Percentiles rank a stretch among this genome's conserved stretches.
These are phyloP conservation scores for Dryas octopetala DNA, from an alignment of 306 rosid genomes.

Conservation along the genomic window DNA sequence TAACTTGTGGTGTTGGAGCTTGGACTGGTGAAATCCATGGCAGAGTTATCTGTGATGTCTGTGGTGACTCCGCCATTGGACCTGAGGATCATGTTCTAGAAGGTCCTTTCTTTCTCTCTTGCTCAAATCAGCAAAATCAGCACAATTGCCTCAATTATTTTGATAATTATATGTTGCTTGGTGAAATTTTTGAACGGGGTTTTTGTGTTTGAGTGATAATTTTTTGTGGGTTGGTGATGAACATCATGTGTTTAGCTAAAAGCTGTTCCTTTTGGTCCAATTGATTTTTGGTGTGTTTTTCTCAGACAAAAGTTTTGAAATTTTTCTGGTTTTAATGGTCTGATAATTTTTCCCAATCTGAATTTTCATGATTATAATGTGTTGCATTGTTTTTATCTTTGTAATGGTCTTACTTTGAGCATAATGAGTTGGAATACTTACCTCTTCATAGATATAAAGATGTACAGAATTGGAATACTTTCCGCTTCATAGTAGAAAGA, in stretches of 20 bases:
- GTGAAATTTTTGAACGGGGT: neutral
- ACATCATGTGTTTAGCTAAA: neutral
- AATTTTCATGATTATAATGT: neutral
- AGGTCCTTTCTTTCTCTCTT: constrained; percentile 47
- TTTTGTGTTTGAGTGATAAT: constrained; percentile 1
- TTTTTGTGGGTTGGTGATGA: neutral
- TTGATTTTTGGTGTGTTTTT: neutral
- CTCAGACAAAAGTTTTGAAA: neutral
- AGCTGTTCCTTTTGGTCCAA: constrained; percentile 8
- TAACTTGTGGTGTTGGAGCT: constrained; percentile 43
- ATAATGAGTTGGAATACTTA: neutral
- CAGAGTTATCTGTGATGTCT: constrained; percentile 86
- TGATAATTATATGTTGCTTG: neutral
- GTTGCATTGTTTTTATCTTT: neutral
- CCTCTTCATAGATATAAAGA: neutral
- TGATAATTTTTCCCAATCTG: neutral
- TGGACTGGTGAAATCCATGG: constrained; percentile 99
- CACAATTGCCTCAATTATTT: neutral
- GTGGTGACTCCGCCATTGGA: constrained; percentile 84
- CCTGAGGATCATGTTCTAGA: constrained; percentile 89
- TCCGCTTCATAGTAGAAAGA: too few species aligned
- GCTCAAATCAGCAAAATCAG: neutral
- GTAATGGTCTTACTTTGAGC: neutral
- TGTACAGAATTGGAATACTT: neutral
- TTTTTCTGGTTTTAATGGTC: too few species aligned